Evolutionary conservation across 2,329 filamentous ascomycete species (phyloP), one percentile per base, ranked within the genome.

Genomic region (Colletotrichum kahawae): DNA sequence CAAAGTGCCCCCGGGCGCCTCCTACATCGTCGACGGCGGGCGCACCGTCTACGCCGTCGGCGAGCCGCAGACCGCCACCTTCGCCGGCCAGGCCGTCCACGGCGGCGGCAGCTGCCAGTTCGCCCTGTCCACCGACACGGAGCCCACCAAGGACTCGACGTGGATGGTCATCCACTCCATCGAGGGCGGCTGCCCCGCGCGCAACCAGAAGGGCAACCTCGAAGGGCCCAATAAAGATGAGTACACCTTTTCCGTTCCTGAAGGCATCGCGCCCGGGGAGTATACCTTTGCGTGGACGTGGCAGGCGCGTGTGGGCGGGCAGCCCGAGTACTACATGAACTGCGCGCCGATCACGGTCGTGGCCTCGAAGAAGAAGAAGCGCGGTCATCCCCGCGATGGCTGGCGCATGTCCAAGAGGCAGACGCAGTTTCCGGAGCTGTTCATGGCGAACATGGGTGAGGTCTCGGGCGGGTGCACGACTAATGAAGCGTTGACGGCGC

Each of bases 241-340:
- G 63, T 75, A 67, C 13, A 34, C 69, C n/a, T 75, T 75, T 56
- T 14, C 21, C 5, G 48, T 75, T 8, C 72, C 72, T 7, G n/a
- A 60, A 18, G 65, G 63, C n/a, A 75, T 75, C 21, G 14, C 63
- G 24, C 72, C 72, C 8, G 72, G 72, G 1, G 72, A 75, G 31
- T 75, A 75, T 21, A 63, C 70, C 13, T 75, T 75, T n/a, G 72
- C 72, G 33, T 75, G 72, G 72, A 72, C 51, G n/a, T 75, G 72
- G 72, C 69, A 67, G 24, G 69, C 72, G 14, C 59, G 72, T 0
- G 43, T 75, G 8, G 72, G 69, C 1, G 69, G 69, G 1, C 68
- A 72, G 34, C 72, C 72, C 1, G 69, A 75, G 63, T 75, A 75
- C 14, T 75, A 75, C 57, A 75, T 75, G 72, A 75, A 75, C 14